phyloP scores from a whole-genome alignment of 371 early-diverging fungal species.

The Mucor racemosus region DNA sequence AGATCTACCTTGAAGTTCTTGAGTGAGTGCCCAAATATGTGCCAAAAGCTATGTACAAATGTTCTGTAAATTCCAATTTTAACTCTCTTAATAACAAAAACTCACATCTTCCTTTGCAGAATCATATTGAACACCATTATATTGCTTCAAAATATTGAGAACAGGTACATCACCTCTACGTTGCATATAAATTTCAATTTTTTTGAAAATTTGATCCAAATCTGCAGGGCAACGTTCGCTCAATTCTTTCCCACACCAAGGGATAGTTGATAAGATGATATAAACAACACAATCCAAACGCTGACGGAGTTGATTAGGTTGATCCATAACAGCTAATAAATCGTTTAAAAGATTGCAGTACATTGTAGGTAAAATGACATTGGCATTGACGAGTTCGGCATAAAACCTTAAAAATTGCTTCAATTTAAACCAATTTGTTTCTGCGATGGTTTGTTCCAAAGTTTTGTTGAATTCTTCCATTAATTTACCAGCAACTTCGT shows the following conservation, averaged over 20 bases:
- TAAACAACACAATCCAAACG: slow-evolving; percentile 79
- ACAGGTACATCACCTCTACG: slow-evolving; percentile 46
- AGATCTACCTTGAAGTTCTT: slow-evolving; percentile 56
- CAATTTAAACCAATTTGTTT: slow-evolving; percentile 71
- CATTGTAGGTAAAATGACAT: slow-evolving; percentile 71
- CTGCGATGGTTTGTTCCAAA: slow-evolving; percentile 53
- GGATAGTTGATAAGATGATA: slow-evolving; percentile 74
- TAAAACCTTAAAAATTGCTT: slow-evolving; percentile 83
- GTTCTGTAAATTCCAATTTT: neutral
- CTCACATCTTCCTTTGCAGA: slow-evolving; percentile 63
- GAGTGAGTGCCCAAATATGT: slow-evolving; percentile 72
- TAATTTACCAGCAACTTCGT: slow-evolving; percentile 38
- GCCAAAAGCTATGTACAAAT: slow-evolving; percentile 56
- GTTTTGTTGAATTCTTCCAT: slow-evolving; percentile 45
- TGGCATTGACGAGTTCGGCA: slow-evolving; percentile 80
- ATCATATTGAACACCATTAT: slow-evolving; percentile 54
- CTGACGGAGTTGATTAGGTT: slow-evolving; percentile 57
- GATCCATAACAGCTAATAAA: slow-evolving; percentile 63
- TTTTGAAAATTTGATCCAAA: slow-evolving; percentile 61
- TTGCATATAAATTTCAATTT: slow-evolving; percentile 70
- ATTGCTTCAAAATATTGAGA: slow-evolving; percentile 58
- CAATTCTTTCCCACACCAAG: slow-evolving; percentile 72
- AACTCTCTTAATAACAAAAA: neutral
- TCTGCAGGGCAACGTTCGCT: slow-evolving; percentile 60
- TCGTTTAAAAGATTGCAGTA: slow-evolving; percentile 66